Base-by-base conservation (phyloP, 163 green algal genomes). In the Volvox carteri region DNA sequence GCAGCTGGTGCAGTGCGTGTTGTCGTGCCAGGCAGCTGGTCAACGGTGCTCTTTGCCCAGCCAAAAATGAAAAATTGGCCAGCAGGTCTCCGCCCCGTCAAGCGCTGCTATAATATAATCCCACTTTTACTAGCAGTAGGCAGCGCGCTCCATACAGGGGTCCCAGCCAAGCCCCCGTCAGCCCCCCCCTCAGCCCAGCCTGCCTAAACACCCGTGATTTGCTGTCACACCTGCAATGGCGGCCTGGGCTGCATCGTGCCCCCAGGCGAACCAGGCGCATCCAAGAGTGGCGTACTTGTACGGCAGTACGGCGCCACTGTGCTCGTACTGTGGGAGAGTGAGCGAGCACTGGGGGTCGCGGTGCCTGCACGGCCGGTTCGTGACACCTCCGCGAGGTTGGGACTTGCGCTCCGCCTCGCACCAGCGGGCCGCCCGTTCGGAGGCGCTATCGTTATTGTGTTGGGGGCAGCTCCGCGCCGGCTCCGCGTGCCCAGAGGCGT, bases 201-300 rank as follows among this genome's bases (percentile, higher is more conserved):
- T 6, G 54, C 54, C 54, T 19, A 19, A 65, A 11, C 54, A 65
- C 28, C 54, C 4, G 54, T 23, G 54, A n/a, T n/a, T n/a, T n/a
- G n/a, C n/a, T n/a, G 8, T 35, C 70, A 35, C 3, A 78, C 70
- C 70, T 78, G 70, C 37, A 78, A 33, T 1, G 70, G 70, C 25
- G 70, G 70, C 35, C 70, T 52, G 39, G 70, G 70, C 70, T 78
- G 70, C 70, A 58, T 78, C 23, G 30, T 37, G 25, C 39, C 35
- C 12, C 35, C 39, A 1, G 70, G 70, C 3, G 70, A 56, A 39
- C 11, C 35, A 19, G 70, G 70, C 2, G 41, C 6, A 6, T 78
- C 70, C 2, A 52, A 7, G 5, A 78, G 39, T 42, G 65, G 30
- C 65, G 60, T 72, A 72, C 7, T 65, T 8, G 54, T 65, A 65